Evolutionary conservation across 139 green algal genomes (phyloP).

Genomic region (Chlamydomonas sphaeroides): DNA sequence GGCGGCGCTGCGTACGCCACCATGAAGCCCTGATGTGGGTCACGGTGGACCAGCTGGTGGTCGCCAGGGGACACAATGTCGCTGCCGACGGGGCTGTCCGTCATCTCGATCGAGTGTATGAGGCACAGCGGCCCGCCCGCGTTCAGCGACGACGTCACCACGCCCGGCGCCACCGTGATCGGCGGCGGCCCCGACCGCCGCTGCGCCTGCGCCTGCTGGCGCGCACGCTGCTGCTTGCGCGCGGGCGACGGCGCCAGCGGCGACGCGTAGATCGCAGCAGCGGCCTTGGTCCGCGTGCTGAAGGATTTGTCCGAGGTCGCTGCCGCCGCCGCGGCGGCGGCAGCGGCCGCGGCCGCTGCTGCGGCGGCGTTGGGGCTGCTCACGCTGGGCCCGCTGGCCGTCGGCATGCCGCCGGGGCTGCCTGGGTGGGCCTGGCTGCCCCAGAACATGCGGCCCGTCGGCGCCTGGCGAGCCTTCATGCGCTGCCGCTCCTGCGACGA

Average conservation of each 20-base stretch:
- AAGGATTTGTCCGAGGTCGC: not conserved
- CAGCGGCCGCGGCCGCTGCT: not conserved
- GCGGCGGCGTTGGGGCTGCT: no score
- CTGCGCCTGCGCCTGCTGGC: not conserved
- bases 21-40: not conserved
- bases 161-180: not conserved
- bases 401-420: not conserved
- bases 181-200: not conserved
- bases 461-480: constrained; percentile 2
- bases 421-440: not conserved
- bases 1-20: not conserved
- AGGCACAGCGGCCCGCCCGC: not conserved
- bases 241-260: no score
- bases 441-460: not conserved
- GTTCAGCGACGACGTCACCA: not conserved
- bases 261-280: constrained; percentile 8
- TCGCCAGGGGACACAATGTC: not conserved
- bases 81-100: constrained; percentile 10
- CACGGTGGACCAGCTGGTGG: not conserved
- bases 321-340: not conserved
- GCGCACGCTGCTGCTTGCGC: no score
- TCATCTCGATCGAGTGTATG: constrained; percentile 14
- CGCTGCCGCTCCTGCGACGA: not conserved
- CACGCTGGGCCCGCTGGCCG: no score
- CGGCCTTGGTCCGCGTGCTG: not conserved